A percentile compares a stretch with the other conserved stretches of the same genome.
Conservation (phyloP, 2,329 filamentous ascomycete genomes). For the Knoxdaviesia capensis region DNA sequence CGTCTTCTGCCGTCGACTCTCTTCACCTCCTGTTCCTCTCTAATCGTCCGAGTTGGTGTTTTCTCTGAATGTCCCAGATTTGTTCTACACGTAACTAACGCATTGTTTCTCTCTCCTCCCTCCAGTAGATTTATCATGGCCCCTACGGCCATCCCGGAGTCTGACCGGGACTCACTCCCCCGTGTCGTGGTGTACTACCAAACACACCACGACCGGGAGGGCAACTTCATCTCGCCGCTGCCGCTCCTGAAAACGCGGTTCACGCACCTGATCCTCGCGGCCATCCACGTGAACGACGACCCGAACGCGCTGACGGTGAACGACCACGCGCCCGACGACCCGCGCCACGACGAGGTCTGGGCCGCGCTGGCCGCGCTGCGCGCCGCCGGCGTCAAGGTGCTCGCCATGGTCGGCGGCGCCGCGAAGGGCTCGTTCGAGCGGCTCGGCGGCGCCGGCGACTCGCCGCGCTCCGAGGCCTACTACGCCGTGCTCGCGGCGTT, state of each 20-base stretch:
- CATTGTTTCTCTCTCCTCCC: too few relatives aligned
- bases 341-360: constrained; percentile 56
- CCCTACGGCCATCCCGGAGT: neutral
- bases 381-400: constrained; percentile 52
- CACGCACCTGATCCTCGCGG: constrained; percentile 74
- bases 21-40: neutral
- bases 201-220: constrained; percentile 26
- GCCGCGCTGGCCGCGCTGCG: constrained; percentile 55
- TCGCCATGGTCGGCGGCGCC: constrained; percentile 77
- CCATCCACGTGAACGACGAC: constrained; percentile 59
- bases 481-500: constrained; percentile 49
- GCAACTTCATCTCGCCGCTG: constrained; percentile 28
- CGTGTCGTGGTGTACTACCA: constrained; percentile 33
- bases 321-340: constrained; percentile 49
- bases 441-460: constrained; percentile 31
- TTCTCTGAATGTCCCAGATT: too few relatives aligned
- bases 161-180: constrained; percentile 12
- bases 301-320: constrained; percentile 58
- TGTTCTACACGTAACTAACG: too few relatives aligned
- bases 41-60: neutral
- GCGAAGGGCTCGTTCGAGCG: constrained; percentile 49
- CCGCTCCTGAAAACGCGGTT: constrained; percentile 27
- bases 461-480: constrained; percentile 30
- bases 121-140: constrained; percentile 1
- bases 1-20: neutral